These are phyloP conservation scores for Leccinum subspadiceum DNA, from an alignment of 1,284 basidiomycete genomes.

Conservation along the genomic window DNA sequence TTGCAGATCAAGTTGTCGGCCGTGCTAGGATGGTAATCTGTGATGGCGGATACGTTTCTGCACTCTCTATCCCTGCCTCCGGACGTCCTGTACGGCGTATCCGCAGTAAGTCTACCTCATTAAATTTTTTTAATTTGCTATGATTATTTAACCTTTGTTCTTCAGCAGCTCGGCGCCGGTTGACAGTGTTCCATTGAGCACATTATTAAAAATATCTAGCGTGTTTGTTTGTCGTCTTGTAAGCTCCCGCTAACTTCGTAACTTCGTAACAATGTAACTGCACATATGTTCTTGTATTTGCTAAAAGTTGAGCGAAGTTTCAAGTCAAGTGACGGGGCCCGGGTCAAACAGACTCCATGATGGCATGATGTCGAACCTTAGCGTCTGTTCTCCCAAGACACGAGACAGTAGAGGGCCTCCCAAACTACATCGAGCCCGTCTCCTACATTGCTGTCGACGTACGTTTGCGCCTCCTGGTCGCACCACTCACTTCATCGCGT, in stretches of 20 bases:
- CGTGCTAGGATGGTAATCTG: not conserved
- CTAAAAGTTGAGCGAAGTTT: too few species aligned
- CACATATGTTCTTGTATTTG: too few species aligned
- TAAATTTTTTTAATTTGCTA: not conserved
- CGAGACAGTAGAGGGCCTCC: conserved; percentile 88
- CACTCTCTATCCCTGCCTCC: not conserved
- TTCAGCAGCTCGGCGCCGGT: not conserved
- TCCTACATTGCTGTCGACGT: conserved; percentile 96
- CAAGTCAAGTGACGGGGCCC: too few species aligned
- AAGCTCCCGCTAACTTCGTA: too few species aligned
- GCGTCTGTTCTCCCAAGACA: conserved; percentile 50
- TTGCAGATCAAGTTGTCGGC: not conserved
- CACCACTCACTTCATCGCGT: conserved; percentile 3
- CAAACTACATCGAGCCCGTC: conserved; percentile 94
- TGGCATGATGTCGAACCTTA: too few species aligned
- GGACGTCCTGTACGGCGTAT: not conserved
- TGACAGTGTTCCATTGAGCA: not conserved
- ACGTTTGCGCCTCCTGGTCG: conserved; percentile 37
- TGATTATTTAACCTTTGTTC: not conserved
- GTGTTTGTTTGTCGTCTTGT: too few species aligned
- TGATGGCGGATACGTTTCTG: not conserved
- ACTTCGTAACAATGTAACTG: too few species aligned
- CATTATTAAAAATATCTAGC: too few species aligned
- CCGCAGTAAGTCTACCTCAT: not conserved
- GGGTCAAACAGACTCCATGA: too few species aligned